Conservation (phyloP, 257 asterid genomes). For the Solanum appendiculatum region DNA sequence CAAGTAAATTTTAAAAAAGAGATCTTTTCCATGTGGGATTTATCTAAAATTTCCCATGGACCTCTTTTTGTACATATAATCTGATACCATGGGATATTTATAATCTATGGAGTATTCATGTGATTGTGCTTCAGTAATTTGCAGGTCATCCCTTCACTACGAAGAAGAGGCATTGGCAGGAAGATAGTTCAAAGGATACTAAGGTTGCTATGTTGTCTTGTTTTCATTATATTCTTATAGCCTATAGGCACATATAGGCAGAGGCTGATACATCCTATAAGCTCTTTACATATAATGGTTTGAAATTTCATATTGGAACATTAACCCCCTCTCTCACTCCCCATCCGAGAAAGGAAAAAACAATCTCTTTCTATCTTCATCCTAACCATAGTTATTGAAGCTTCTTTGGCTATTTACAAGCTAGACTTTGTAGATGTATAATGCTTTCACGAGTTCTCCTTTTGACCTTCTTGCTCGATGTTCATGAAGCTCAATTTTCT, state of each 20-base stretch:
- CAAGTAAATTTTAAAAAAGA: not conserved
- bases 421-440: not conserved
- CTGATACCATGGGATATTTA: not conserved
- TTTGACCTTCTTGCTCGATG: not conserved
- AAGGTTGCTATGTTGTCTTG: constrained; percentile 30
- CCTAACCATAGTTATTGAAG: not conserved
- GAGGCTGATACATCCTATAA: not conserved
- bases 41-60: not conserved
- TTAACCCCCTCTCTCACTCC: not conserved
- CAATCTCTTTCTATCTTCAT: not conserved
- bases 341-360: not conserved
- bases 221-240: not conserved
- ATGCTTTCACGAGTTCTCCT: not conserved
- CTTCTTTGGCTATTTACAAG: not conserved
- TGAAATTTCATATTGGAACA: not conserved
- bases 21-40: not conserved
- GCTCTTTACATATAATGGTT: not conserved
- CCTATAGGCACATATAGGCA: not conserved
- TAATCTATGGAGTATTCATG: not conserved
- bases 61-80: not conserved
- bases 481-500: not conserved
- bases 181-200: constrained; percentile 54
- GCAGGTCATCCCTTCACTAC: constrained; percentile 73
- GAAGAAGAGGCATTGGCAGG: constrained; percentile 63
- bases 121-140: constrained; percentile 18